Base-by-base conservation (phyloP, 495 filamentous ascomycete species). In the Podospora comata region DNA sequence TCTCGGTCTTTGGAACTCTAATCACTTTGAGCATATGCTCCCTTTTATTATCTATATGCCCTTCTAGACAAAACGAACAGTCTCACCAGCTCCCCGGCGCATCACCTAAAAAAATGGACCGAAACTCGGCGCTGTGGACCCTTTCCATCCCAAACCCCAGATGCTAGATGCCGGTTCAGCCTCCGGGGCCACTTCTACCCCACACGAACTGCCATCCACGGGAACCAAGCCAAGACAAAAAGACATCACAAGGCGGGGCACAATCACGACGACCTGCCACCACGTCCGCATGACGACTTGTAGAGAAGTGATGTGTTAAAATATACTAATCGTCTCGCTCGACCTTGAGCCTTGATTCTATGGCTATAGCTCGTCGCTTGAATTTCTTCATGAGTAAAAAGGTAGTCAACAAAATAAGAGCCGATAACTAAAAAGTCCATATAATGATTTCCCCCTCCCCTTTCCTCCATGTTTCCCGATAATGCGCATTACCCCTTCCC, bases 81-180 rank as follows among this genome's bases (percentile, higher is more conserved):
- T 60, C 13, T 60, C 58, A 15, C 19, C 28, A 60, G 4, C 16
- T 60, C 20, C 39, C 7, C 39, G 39, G 39, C 39, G 39, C 9
- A 16, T 48, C 39, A 13, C 15, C 15, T 16, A 48, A 48, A 48
- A 48, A 48, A 48, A 48, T 48, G 39, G 39, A 48, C 39, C 39
- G 39, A 48, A 48, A 16, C 9, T 48, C 39, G 39, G 39, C 39
- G 39, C 39, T 48, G 39, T 27, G 65, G 65, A 28, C 65, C 58
- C 70, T 20, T 60, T 27, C 16, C 16, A 26, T 20, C 55, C 55
- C 55, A 26, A 58, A 58, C 55, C 55, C 39, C 55, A 58, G 55
- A 26, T 20, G 55, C 55, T n/a, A 58, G 19, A 26, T 20, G 55
- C 55, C 55, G 55, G 55, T 58, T 58, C 55, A 58, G 23, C n/a